phyloP scores from a whole-genome alignment of 306 rosid genomes.

The Cicer yamashitae region DNA sequence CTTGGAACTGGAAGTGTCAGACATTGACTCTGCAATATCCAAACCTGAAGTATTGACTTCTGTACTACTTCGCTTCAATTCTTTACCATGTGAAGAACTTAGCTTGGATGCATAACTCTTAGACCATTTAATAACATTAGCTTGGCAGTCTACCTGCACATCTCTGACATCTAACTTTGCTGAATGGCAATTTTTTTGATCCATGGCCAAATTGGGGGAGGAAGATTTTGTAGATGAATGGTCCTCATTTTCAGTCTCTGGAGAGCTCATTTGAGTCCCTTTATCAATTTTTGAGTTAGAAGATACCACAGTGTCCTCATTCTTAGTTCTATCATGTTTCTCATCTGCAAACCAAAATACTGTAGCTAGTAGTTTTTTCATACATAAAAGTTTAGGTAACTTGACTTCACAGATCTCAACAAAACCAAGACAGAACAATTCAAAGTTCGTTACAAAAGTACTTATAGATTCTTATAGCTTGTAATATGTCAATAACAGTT shows the following conservation, averaged over 20 bases:
- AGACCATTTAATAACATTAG: slow-evolving; percentile 54
- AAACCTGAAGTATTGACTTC: slow-evolving; percentile 54
- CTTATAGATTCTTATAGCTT: not conserved
- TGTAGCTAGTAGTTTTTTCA: not conserved
- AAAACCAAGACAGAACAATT: not conserved
- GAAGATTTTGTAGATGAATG: slow-evolving; percentile 50
- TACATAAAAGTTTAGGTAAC: not conserved
- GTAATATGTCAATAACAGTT: not conserved
- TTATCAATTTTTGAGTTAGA: slow-evolving; percentile 58
- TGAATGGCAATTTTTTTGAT: slow-evolving; percentile 46
- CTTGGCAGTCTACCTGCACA: slow-evolving; percentile 77
- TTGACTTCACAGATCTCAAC: not conserved
- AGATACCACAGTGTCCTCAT: slow-evolving; percentile 45
- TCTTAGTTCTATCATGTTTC: slow-evolving; percentile 47
- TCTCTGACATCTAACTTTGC: slow-evolving; percentile 69
- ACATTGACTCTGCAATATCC: slow-evolving; percentile 63
- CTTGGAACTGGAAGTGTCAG: slow-evolving; percentile 64
- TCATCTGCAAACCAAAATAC: slow-evolving; percentile 53
- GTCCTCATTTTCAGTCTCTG: slow-evolving; percentile 50
- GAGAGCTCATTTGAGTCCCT: slow-evolving; percentile 78
- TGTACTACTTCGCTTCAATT: slow-evolving; percentile 43
- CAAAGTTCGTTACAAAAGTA: not conserved
- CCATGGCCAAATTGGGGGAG: slow-evolving; percentile 43
- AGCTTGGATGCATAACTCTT: slow-evolving; percentile 48
- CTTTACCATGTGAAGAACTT: slow-evolving; percentile 42